Conservation (phyloP, 75 land plant genomes). For the Pinus albicaulis region DNA sequence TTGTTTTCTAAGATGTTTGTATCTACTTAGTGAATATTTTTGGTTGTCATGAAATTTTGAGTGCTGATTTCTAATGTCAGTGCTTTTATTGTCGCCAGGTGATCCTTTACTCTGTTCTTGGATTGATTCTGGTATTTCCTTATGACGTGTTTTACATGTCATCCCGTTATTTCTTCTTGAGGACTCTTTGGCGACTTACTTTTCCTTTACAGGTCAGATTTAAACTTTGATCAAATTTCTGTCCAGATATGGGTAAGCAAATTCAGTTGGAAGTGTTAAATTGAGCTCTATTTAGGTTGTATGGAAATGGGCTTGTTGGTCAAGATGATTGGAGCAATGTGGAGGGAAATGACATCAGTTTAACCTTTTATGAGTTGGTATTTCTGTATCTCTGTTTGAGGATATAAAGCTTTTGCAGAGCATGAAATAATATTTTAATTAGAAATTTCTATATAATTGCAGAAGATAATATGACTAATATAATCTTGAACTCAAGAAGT, state of each 20-base stretch:
- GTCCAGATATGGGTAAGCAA: background rate
- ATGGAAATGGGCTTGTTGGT: no score
- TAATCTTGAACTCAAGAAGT: background rate
- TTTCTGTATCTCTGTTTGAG: background rate
- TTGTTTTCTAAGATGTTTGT: background rate
- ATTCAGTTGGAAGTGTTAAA: no score
- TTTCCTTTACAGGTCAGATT: conserved; percentile 83
- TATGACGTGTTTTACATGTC: conserved; percentile 76
- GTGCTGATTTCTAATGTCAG: background rate
- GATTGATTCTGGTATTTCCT: conserved; percentile 72
- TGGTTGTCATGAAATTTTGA: background rate
- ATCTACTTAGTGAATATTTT: background rate
- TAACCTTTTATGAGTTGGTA: background rate
- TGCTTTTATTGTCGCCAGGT: conserved; percentile 45
- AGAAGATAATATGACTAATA: background rate
- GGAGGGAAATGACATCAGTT: background rate
- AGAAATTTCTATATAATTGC: background rate
- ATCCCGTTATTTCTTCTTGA: conserved; percentile 82
- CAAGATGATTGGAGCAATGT: background rate
- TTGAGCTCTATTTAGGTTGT: no score
- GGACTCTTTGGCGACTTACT: conserved; percentile 75
- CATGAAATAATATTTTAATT: background rate
- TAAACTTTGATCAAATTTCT: background rate
- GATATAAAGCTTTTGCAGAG: background rate
- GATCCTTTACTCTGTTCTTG: conserved; percentile 65